Conservation (phyloP, 257 asterid genomes). For the Solanum chmielewskii region DNA sequence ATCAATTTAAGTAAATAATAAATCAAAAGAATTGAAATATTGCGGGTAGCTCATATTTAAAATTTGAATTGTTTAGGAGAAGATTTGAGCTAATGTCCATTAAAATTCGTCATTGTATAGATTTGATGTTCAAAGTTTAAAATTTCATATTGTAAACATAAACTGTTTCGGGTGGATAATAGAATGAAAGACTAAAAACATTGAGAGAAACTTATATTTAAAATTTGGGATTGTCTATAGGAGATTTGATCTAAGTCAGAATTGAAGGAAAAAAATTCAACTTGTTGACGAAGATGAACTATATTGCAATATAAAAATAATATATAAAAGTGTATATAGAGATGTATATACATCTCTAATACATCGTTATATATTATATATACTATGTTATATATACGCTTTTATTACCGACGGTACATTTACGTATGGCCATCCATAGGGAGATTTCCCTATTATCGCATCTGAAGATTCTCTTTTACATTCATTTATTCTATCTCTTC, state of each 20-base stretch:
- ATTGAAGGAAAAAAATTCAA: background rate
- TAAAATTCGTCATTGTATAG: background rate
- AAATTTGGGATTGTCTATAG: background rate
- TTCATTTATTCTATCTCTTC: too few relatives aligned
- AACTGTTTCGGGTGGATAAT: background rate
- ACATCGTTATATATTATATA: too few relatives aligned
- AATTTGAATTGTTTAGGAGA: background rate
- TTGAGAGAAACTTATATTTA: too few relatives aligned
- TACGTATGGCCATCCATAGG: background rate
- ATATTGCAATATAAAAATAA: too few relatives aligned
- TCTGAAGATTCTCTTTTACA: too few relatives aligned
- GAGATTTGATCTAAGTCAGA: background rate
- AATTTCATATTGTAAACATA: background rate
- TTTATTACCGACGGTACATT: too few relatives aligned
- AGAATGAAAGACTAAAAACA: background rate
- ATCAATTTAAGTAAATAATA: too few relatives aligned
- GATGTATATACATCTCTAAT: background rate
- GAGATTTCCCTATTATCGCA: too few relatives aligned
- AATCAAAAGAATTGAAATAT: background rate
- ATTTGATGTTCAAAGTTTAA: too few relatives aligned
- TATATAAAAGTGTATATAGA: background rate
- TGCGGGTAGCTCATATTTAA: background rate
- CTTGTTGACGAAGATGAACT: background rate
- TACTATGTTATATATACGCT: background rate
- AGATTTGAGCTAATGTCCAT: background rate